phyloP scores from a whole-genome alignment of 805 yeast genomes.

The Candida vaughaniae region DNA sequence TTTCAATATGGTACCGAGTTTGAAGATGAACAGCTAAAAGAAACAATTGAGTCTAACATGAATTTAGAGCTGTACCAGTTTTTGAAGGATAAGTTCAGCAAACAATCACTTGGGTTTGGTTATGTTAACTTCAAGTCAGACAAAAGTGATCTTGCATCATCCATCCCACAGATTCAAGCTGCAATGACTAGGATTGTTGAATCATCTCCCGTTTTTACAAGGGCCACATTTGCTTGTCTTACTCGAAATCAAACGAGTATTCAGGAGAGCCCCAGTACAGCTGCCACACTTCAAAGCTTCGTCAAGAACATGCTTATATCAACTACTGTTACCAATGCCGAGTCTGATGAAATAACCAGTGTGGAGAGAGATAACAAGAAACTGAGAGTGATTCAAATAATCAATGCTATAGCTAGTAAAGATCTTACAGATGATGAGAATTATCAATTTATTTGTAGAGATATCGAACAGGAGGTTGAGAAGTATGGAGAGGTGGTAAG shows the following conservation, averaged over 20 bases:
- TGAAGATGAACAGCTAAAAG: slow-evolving; percentile 40
- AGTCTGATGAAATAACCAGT: not conserved
- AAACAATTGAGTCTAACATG: slow-evolving; percentile 29
- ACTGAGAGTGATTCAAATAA: slow-evolving; percentile 58
- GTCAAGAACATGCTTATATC: slow-evolving; percentile 23
- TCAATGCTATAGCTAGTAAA: slow-evolving; percentile 64
- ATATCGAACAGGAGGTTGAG: slow-evolving; percentile 51
- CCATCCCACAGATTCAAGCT: slow-evolving; percentile 12
- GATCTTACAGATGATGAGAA: slow-evolving; percentile 55
- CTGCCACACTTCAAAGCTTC: slow-evolving; percentile 35
- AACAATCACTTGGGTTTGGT: slow-evolving; percentile 56
- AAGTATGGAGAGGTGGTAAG: slow-evolving; percentile 51
- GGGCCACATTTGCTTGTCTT: slow-evolving; percentile 25
- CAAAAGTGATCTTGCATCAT: slow-evolving; percentile 8
- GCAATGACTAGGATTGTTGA: not conserved
- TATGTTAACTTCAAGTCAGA: slow-evolving; percentile 46
- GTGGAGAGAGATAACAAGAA: slow-evolving; percentile 34
- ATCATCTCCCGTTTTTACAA: not conserved
- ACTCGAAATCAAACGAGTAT: slow-evolving; percentile 28
- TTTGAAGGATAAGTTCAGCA: slow-evolving; percentile 47
- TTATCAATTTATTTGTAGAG: slow-evolving; percentile 49
- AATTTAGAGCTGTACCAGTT: slow-evolving; percentile 39
- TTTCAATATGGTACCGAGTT: slow-evolving; percentile 10
- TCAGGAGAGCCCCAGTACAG: slow-evolving; percentile 37
- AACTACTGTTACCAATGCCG: not conserved